These are phyloP conservation scores for Podila horticola DNA, from an alignment of 192 early-diverging fungal species.

Conservation along the genomic window DNA sequence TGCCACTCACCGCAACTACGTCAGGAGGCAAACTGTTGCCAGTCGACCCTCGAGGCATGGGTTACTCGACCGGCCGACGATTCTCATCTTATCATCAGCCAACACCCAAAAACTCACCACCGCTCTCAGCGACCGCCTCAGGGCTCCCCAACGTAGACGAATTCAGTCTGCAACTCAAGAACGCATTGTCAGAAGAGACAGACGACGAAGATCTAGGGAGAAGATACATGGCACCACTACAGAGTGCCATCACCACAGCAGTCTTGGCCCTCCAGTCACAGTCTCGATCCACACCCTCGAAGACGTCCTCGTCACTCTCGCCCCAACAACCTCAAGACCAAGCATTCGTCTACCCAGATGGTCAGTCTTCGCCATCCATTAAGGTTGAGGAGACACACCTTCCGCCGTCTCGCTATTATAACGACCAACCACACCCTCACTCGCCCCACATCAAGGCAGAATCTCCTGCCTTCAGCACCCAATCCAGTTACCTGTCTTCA, in stretches of 20 bases:
- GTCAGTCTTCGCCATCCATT: neutral
- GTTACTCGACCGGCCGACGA: conserved; percentile 29
- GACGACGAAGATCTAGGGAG: conserved; percentile 38
- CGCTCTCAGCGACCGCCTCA: conserved; percentile 32
- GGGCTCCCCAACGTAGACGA: conserved; percentile 24
- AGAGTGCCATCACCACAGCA: conserved; percentile 27
- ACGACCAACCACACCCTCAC: too few species aligned
- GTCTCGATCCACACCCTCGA: neutral
- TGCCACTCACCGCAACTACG: conserved; percentile 13
- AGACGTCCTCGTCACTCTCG: neutral
- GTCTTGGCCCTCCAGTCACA: conserved; percentile 36
- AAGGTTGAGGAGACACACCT: neutral
- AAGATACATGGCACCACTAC: conserved; percentile 39
- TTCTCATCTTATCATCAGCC: conserved; percentile 51
- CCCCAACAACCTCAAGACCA: neutral
- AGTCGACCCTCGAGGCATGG: conserved; percentile 16
- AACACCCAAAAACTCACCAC: conserved; percentile 50
- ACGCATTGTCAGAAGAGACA: conserved; percentile 36
- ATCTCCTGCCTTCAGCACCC: neutral
- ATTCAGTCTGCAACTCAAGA: conserved; percentile 18
- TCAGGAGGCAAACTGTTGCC: conserved; percentile 27
- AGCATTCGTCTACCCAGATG: neutral
- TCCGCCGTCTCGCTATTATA: too few species aligned
- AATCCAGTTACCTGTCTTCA: neutral
- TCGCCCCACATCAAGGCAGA: neutral